Evolutionary conservation across 257 asterid species (phyloP).

Genomic region (Nicotiana tabacum): DNA sequence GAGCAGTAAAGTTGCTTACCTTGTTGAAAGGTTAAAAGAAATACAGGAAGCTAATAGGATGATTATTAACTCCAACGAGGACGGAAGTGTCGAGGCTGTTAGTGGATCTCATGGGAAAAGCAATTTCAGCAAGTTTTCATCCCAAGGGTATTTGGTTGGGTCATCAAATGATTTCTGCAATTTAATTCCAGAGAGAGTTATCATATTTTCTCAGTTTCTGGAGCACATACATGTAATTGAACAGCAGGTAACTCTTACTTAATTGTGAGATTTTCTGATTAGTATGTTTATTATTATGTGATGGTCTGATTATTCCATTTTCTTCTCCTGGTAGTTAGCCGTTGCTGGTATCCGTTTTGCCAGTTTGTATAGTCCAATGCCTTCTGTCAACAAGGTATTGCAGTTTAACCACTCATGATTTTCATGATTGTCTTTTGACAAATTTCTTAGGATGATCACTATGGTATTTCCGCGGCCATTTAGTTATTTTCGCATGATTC

Average conservation of each 20-base stretch:
- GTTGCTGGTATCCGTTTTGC: constrained; percentile 70
- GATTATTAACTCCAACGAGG: constrained; percentile 27
- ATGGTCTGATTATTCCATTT: constrained; percentile 13
- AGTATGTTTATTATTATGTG: constrained; percentile 17
- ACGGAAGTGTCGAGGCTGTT: constrained; percentile 21
- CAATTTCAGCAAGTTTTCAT: constrained; percentile 17
- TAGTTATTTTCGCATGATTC: constrained; percentile 24
- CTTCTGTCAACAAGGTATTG: constrained; percentile 59
- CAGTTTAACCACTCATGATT: constrained; percentile 4
- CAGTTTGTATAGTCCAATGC: constrained; percentile 96
- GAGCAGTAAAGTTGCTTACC: constrained; percentile 88
- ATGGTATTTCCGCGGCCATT: neutral
- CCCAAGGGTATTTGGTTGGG: constrained; percentile 25
- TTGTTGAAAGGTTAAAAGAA: constrained; percentile 52
- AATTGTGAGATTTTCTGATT: constrained; percentile 14
- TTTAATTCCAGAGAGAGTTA: constrained; percentile 59
- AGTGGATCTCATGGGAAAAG: constrained; percentile 17
- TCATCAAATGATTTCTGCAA: constrained; percentile 24
- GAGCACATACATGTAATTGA: constrained; percentile 93
- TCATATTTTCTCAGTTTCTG: constrained; percentile 94
- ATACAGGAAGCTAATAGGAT: constrained; percentile 56
- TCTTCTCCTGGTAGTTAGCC: constrained; percentile 45
- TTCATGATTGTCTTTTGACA: neutral
- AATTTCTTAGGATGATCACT: neutral
- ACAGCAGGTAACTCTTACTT: constrained; percentile 64